Conservation (phyloP, 768 basidiomycete genomes). For the Pulveroboletus sp. region DNA sequence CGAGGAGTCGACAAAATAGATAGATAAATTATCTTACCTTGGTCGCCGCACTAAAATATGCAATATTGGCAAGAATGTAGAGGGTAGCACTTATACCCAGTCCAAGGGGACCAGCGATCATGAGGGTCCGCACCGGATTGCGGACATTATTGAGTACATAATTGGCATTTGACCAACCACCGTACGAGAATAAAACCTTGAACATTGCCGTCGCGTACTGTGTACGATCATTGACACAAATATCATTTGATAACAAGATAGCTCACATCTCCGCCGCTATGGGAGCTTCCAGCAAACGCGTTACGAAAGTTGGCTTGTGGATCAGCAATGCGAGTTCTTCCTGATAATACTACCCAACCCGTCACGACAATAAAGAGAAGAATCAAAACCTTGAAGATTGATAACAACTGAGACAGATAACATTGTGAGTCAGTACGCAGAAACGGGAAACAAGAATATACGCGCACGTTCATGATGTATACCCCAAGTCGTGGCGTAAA, state of each 20-base stretch:
- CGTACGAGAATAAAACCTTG: slow-evolving; percentile 50
- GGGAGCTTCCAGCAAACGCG: slow-evolving; percentile 54
- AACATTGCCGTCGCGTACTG: slow-evolving; percentile 62
- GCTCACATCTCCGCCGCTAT: slow-evolving; percentile 46
- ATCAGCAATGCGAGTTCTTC: slow-evolving; percentile 51
- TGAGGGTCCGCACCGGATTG: slow-evolving; percentile 57
- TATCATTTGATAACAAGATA: not conserved
- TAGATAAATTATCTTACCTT: slow-evolving; percentile 8
- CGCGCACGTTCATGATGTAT: slow-evolving; percentile 49
- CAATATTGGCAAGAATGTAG: slow-evolving; percentile 56
- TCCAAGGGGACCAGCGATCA: slow-evolving; percentile 60
- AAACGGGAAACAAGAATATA: not conserved
- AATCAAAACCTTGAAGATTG: slow-evolving; percentile 55
- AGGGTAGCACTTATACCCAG: slow-evolving; percentile 50
- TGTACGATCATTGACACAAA: not conserved
- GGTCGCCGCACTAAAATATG: slow-evolving; percentile 46
- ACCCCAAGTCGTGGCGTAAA: slow-evolving; percentile 47
- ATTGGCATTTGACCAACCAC: slow-evolving; percentile 57
- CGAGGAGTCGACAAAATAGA: not conserved
- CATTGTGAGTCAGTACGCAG: slow-evolving; percentile 15
- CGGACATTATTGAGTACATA: slow-evolving; percentile 62
- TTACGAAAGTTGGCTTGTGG: slow-evolving; percentile 57
- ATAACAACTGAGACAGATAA: slow-evolving; percentile 33
- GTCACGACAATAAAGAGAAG: slow-evolving; percentile 55
- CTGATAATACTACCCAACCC: slow-evolving; percentile 61